Conservation (phyloP, 2,329 filamentous ascomycete genomes). For the Nemania sp. region DNA sequence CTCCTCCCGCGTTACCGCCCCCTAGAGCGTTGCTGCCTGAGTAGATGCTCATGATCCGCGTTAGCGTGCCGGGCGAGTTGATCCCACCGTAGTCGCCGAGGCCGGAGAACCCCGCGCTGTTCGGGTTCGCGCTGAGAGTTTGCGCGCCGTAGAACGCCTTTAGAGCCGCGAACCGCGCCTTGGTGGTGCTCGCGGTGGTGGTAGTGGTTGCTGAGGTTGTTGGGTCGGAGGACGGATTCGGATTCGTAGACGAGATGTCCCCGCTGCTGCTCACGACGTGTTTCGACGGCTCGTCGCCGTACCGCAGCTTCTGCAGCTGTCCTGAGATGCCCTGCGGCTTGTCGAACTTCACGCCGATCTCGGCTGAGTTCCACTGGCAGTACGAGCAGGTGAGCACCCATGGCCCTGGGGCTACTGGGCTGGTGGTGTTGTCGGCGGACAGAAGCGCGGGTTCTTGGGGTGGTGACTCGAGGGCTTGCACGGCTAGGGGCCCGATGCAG, state of each 20-base stretch:
- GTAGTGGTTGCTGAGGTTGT: too few species aligned
- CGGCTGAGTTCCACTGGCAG: slow-evolving; percentile 89
- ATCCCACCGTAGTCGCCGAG: slow-evolving; percentile 60
- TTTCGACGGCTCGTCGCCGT: slow-evolving; percentile 53
- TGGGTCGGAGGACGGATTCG: slow-evolving; percentile 68
- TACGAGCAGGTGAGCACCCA: slow-evolving; percentile 86
- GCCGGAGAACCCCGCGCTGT: slow-evolving; percentile 52
- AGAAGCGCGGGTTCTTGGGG: slow-evolving; percentile 51
- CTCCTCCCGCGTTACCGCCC: too few species aligned
- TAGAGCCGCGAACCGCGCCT: slow-evolving; percentile 65
- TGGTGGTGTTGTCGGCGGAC: slow-evolving; percentile 46
- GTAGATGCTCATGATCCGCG: slow-evolving; percentile 91
- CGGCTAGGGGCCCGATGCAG: slow-evolving; percentile 78
- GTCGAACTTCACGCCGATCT: slow-evolving; percentile 88
- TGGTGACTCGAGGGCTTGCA: slow-evolving; percentile 68
- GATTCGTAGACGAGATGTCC: slow-evolving; percentile 42
- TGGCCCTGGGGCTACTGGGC: slow-evolving; percentile 49
- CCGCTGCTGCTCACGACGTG: slow-evolving; percentile 31
- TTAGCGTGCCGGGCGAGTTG: slow-evolving; percentile 77
- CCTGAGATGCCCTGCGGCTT: slow-evolving; percentile 83
- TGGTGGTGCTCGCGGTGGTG: too few species aligned
- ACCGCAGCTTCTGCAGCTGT: slow-evolving; percentile 74
- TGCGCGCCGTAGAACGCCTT: slow-evolving; percentile 82
- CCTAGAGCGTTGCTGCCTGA: slow-evolving; percentile 65
- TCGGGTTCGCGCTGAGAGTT: slow-evolving; percentile 60